phyloP scores from a whole-genome alignment of 495 filamentous ascomycete genomes.

The Podospora pseudopauciseta region DNA sequence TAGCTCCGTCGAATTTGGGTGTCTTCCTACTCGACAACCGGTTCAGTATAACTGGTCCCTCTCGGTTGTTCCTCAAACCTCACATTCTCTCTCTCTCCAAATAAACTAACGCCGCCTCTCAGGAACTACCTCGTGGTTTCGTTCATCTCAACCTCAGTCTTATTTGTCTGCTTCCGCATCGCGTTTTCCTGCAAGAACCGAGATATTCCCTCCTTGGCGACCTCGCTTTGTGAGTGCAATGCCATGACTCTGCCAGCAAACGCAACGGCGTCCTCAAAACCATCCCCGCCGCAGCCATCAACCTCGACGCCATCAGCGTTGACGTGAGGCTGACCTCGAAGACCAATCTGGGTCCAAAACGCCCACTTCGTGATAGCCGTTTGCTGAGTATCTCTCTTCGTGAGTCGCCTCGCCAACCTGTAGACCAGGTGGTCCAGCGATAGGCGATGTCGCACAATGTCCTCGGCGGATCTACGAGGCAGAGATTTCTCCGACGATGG shows the following conservation, averaged over 20 bases:
- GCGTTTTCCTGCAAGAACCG: conserved; percentile 26
- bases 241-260: conserved; percentile 28
- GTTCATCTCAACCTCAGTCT: too few species aligned
- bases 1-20: too few species aligned
- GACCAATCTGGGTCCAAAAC: conserved; percentile 27
- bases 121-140: too few species aligned
- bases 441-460: background rate
- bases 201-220: conserved; percentile 28
- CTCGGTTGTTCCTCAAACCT: too few species aligned
- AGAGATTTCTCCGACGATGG: background rate
- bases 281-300: conserved; percentile 17
- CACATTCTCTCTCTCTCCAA: too few species aligned
- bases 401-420: background rate
- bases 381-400: conserved; percentile 14
- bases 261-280: conserved; percentile 18
- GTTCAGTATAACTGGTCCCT: too few species aligned
- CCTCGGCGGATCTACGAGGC: background rate
- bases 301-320: conserved; percentile 10
- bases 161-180: too few species aligned
- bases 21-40: too few species aligned
- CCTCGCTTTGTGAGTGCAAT: conserved; percentile 22
- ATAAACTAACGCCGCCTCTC: too few species aligned
- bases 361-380: conserved; percentile 33
- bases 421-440: background rate
- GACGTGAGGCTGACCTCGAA: conserved; percentile 3